phyloP scores from a whole-genome alignment of 1,139 yeast genomes.

The Chernovozyma aurita region DNA sequence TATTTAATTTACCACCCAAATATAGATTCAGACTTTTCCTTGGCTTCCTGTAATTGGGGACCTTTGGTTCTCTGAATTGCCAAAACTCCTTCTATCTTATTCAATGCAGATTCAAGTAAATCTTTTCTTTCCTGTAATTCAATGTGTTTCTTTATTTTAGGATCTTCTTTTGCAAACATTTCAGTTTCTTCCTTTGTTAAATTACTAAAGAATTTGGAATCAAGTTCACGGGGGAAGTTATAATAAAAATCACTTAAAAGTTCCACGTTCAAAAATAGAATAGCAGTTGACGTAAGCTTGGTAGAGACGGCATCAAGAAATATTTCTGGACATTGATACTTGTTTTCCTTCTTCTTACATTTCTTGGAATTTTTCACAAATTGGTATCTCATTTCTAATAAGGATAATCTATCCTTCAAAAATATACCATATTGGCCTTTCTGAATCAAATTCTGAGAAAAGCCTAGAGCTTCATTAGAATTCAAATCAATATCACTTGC shows the following conservation, averaged over 20 bases:
- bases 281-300: slow-evolving; percentile 88
- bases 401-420: slow-evolving; percentile 66
- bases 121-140: slow-evolving; percentile 93
- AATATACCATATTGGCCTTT: slow-evolving; percentile 86
- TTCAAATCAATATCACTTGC: slow-evolving; percentile 39
- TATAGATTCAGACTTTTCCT: slow-evolving; percentile 8
- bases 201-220: slow-evolving; percentile 60
- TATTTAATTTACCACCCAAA: slow-evolving; percentile 9
- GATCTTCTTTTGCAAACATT: slow-evolving; percentile 90
- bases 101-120: slow-evolving; percentile 74
- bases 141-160: slow-evolving; percentile 81
- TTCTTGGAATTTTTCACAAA: slow-evolving; percentile 66
- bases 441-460: slow-evolving; percentile 64
- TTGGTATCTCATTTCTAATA: slow-evolving; percentile 70
- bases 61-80: slow-evolving; percentile 55
- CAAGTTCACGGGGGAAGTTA: slow-evolving; percentile 92
- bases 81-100: slow-evolving; percentile 82
- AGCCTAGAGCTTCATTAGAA: slow-evolving; percentile 68
- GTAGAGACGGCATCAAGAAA: slow-evolving; percentile 91
- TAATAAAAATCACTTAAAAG: slow-evolving; percentile 90
- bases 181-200: slow-evolving; percentile 78
- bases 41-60: slow-evolving; percentile 5
- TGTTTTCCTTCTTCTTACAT: slow-evolving; percentile 75
- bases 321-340: slow-evolving; percentile 90
- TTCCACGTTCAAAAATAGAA: slow-evolving; percentile 89